phyloP scores from a whole-genome alignment of 1,284 basidiomycete species.

The Limonomyces culmigenus region DNA sequence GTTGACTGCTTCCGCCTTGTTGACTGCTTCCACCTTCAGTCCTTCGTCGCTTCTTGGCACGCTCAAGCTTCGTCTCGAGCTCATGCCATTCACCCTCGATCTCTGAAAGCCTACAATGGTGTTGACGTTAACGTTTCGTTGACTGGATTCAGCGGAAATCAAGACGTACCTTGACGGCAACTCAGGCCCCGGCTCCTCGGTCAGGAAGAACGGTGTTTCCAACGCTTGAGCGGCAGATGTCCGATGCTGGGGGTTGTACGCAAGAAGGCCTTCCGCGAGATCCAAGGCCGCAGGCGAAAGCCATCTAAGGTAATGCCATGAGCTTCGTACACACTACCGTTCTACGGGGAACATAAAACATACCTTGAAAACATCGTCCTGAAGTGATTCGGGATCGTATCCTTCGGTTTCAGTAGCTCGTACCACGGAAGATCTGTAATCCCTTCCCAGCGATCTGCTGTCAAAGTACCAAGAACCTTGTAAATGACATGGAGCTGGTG shows the following conservation, averaged over 20 bases:
- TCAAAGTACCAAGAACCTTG: conserved; percentile 80
- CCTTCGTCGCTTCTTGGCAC: conserved; percentile 56
- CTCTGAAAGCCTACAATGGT: conserved; percentile 40
- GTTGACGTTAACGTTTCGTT: too few relatives aligned
- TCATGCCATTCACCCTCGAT: conserved; percentile 92
- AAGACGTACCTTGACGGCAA: conserved; percentile 62
- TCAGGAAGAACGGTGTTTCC: conserved; percentile 65
- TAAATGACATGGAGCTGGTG: conserved; percentile 92
- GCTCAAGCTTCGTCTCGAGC: conserved; percentile 74
- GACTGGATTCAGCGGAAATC: too few relatives aligned
- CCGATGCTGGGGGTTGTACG: conserved; percentile 73
- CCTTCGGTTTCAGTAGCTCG: conserved; percentile 87
- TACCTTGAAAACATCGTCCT: conserved; percentile 68
- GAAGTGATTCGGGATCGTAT: conserved; percentile 55
- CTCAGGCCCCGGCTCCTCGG: conserved; percentile 60
- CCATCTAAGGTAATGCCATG: conserved; percentile 32
- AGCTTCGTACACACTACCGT: background rate
- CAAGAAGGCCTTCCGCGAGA: conserved; percentile 67
- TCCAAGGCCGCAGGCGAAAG: conserved; percentile 72
- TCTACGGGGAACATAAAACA: conserved; percentile 11
- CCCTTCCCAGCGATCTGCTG: conserved; percentile 68
- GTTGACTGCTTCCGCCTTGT: too few relatives aligned
- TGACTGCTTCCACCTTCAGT: too few relatives aligned
- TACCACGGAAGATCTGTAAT: conserved; percentile 88
- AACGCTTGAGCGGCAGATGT: conserved; percentile 72